Conservation (phyloP, 495 filamentous ascomycete genomes). For the Lophium mytilinum region DNA sequence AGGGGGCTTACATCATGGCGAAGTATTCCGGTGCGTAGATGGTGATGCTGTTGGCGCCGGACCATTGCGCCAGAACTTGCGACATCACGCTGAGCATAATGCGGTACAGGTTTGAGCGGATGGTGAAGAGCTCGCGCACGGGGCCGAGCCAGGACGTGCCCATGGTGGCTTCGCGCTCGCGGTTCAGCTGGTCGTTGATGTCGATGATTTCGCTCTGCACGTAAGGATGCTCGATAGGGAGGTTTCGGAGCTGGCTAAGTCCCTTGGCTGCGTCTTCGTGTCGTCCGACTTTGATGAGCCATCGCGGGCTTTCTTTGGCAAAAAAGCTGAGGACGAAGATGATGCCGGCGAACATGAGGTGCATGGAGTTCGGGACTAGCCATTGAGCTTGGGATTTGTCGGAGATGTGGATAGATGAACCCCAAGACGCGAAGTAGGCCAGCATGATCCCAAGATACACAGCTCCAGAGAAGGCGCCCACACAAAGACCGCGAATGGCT, state of each 20-base stretch:
- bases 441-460: conserved; percentile 52
- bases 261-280: conserved; percentile 38
- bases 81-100: conserved; percentile 51
- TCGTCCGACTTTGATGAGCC: conserved; percentile 45
- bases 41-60: conserved; percentile 48
- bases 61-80: conserved; percentile 57
- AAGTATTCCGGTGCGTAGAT: conserved; percentile 53
- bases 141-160: conserved; percentile 47
- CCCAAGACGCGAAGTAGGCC: conserved; percentile 48
- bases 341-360: conserved; percentile 64
- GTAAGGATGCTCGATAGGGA: conserved; percentile 42
- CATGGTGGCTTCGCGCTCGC: conserved; percentile 51
- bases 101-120: conserved; percentile 55
- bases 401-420: conserved; percentile 50
- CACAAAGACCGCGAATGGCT: conserved; percentile 58
- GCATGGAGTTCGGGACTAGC: conserved; percentile 58
- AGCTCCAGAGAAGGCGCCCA: conserved; percentile 57
- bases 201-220: conserved; percentile 43
- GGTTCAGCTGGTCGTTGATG: conserved; percentile 42
- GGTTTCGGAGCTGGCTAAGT: conserved; percentile 44
- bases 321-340: conserved; percentile 58
- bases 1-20: conserved; percentile 38
- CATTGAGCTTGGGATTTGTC: conserved; percentile 51
- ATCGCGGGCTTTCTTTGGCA: conserved; percentile 54
- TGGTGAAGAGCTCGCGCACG: conserved; percentile 52